A percentile compares a stretch with the other conserved stretches of the same genome.
Conservation (phyloP, 495 filamentous ascomycete species). For the Parmelia sp. region DNA sequence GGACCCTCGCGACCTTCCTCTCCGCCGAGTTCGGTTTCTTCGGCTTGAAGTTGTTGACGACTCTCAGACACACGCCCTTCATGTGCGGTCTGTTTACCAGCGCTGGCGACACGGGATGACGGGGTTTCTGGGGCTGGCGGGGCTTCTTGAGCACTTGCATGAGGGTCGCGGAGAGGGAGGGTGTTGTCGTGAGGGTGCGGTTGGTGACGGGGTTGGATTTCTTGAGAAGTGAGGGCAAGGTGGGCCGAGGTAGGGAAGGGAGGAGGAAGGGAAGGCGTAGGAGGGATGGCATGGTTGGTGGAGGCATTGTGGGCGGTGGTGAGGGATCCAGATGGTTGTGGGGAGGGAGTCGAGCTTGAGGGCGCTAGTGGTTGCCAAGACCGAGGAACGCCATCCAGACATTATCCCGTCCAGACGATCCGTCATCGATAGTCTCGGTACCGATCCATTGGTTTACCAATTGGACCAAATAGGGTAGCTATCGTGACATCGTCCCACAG, state of each 20-base stretch:
- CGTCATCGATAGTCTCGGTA: background rate
- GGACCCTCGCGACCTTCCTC: constrained; percentile 81
- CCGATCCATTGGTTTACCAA: background rate
- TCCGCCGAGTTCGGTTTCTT: constrained; percentile 99
- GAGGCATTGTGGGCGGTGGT: constrained; percentile 3
- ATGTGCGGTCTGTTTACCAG: constrained; percentile 69
- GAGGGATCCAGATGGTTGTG: background rate
- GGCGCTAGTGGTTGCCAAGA: constrained; percentile 2
- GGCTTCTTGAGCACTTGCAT: constrained; percentile 62
- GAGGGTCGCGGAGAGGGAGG: constrained; percentile 41
- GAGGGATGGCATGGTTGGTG: background rate
- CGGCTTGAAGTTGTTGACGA: constrained; percentile 73
- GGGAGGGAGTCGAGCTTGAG: background rate
- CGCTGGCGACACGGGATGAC: constrained; percentile 80
- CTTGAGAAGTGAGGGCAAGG: constrained; percentile 28
- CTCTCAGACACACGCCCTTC: constrained; percentile 93
- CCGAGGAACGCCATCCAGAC: background rate
- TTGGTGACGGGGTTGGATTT: constrained; percentile 23
- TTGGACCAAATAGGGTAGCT: too few relatives aligned
- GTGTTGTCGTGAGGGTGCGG: constrained; percentile 43
- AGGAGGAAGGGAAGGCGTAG: constrained; percentile 22
- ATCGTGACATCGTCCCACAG: background rate
- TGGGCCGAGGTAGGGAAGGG: constrained; percentile 36
- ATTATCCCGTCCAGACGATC: background rate
- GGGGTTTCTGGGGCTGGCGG: constrained; percentile 65